phyloP scores from a whole-genome alignment of 148 eudicot genomes.

The Polygonum aviculare region DNA sequence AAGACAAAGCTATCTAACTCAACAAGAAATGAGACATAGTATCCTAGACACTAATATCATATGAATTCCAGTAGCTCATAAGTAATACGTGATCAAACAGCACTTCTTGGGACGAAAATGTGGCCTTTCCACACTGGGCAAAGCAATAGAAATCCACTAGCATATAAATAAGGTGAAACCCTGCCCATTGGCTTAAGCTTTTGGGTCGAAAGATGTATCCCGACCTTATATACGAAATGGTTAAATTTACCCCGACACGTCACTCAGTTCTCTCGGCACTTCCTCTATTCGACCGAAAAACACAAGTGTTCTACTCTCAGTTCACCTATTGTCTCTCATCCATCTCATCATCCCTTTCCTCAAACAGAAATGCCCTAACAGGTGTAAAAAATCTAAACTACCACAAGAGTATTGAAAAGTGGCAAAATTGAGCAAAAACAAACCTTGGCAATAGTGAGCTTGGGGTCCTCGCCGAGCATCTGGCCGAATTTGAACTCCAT shows the following conservation, averaged over 20 bases:
- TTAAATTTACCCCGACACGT: no score
- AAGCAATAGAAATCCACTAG: no score
- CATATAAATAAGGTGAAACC: no score
- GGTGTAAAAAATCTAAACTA: background rate
- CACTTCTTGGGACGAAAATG: background rate
- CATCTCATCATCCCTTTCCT: background rate
- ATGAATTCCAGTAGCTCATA: background rate
- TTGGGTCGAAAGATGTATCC: no score
- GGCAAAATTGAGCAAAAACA: background rate
- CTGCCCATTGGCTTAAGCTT: no score
- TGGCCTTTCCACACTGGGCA: no score
- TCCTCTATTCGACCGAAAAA: background rate
- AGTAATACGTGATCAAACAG: background rate
- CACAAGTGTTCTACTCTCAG: background rate
- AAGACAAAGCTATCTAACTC: background rate
- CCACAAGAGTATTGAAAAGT: background rate
- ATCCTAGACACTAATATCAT: background rate
- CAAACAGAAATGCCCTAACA: background rate
- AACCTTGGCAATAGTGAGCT: conserved; percentile 89
- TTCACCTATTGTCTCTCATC: background rate
- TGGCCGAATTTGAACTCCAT: conserved; percentile 89
- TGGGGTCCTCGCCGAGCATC: conserved; percentile 89
- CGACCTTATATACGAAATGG: no score
- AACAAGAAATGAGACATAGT: background rate
- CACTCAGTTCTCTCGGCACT: background rate